Base-by-base conservation (phyloP, 208 protist species). In the Trichomonas vaginalis region DNA sequence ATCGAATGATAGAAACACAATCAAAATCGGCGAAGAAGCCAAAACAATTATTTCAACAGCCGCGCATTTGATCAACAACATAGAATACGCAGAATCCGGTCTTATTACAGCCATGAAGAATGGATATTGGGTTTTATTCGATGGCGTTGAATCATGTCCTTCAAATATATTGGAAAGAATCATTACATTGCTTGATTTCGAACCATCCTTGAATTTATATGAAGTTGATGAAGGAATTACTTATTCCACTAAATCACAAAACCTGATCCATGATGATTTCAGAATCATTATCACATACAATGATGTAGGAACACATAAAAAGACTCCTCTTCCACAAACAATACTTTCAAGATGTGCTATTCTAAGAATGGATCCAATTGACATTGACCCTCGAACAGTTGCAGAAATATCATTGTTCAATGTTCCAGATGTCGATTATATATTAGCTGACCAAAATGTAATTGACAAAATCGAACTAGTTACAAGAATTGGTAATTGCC, bases 211-310 rank as follows among this genome's bases (percentile, higher is more conserved):
- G 0, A 95, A 95, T 61, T 42, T 95, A 27, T 95, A 70, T 47
- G 95, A 95, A 79, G 6, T 40, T 32, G 79, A 48, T 0, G 17
- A 47, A 49, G 48, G 48, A 56, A 45, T n/a, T 32, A 39, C 45
- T 9, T 15, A 95, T 39, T 9, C 45, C n/a, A 23, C 42, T 6
- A 8, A 62, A 39, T 8, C 0, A n/a, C 0, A 35, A 92, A 9
- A n/a, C n/a, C 42, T 0, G 49, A 95, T 95, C 15, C 70, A 95
- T 79, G 0, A 4, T 21, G 95, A 95, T 87, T 95, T 88, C n/a
- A 47, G 95, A 21, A 27, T 95, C 35, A 46, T 95, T 40, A 35
- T 87, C 3, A 95, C 95, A 35, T 95, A 49, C 15, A 95, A 95
- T 61, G 21, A 40, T 6, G 40, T 51, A 6, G 17, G 17, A 62